Conservation (phyloP, 164 flowering plant genomes). For the Berberis vulgaris region DNA sequence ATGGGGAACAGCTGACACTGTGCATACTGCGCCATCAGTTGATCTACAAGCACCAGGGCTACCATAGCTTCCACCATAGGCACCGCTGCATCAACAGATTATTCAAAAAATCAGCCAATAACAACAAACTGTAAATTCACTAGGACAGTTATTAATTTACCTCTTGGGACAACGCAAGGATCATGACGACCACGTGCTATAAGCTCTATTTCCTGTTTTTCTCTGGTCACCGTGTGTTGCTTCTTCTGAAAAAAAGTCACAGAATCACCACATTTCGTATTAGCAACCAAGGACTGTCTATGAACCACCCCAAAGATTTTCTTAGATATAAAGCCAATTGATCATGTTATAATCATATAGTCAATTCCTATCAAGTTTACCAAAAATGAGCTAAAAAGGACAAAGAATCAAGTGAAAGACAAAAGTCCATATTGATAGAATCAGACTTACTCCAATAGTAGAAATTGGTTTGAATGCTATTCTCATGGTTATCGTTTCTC, state of each 20-base stretch:
- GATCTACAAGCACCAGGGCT: conserved; percentile 89
- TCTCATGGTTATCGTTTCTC: conserved; percentile 84
- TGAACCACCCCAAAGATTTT: neutral
- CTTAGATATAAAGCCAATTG: neutral
- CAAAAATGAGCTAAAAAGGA: neutral
- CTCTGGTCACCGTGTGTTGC: conserved; percentile 8
- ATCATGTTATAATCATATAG: neutral
- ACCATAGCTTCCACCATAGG: conserved; percentile 99
- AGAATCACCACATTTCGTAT: neutral
- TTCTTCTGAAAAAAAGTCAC: conserved; percentile 3
- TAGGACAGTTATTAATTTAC: neutral
- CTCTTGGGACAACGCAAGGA: conserved; percentile 12
- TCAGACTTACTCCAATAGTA: conserved; percentile 61
- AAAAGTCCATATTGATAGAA: neutral
- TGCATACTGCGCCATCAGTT: conserved; percentile 75
- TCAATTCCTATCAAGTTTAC: neutral
- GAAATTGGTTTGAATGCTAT: conserved; percentile 96
- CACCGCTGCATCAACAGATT: conserved; percentile 52
- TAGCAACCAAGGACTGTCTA: neutral
- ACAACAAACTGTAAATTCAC: neutral
- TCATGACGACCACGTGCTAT: conserved; percentile 12
- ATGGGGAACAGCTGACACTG: conserved; percentile 72
- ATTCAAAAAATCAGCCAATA: neutral
- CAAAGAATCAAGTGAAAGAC: neutral
- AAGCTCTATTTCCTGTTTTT: conserved; percentile 5